Conservation (phyloP, 2,329 filamentous ascomycete species). For the Penicillium sp. region DNA sequence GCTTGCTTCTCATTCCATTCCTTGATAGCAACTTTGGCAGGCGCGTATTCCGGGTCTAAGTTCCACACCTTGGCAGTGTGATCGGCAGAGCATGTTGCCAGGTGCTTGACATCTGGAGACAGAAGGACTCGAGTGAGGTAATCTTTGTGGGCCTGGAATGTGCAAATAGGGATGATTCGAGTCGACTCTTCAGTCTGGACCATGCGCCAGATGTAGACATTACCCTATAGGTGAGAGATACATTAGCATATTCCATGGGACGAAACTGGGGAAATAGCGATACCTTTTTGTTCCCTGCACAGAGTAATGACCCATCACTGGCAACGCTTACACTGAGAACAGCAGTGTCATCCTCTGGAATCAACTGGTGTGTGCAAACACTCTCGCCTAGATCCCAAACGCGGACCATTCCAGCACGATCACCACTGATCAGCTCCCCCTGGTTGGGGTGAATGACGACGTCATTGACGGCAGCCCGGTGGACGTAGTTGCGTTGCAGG, state of each 20-base stretch:
- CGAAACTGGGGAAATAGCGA: neutral
- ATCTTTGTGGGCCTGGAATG: conserved; percentile 86
- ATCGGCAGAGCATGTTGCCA: conserved; percentile 91
- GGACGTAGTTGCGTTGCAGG: conserved; percentile 89
- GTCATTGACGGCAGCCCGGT: conserved; percentile 88
- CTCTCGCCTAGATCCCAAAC: conserved; percentile 98
- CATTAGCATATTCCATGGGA: neutral
- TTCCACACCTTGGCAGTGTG: conserved; percentile 97
- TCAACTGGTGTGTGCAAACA: conserved; percentile 92
- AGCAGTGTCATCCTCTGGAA: conserved; percentile 91
- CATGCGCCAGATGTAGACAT: conserved; percentile 96
- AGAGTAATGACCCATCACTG: conserved; percentile 87
- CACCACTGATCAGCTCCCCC: conserved; percentile 95
- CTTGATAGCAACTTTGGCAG: conserved; percentile 38
- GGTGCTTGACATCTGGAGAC: conserved; percentile 89
- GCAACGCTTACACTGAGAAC: conserved; percentile 95
- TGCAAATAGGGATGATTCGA: conserved; percentile 80
- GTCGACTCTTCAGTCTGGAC: conserved; percentile 80
- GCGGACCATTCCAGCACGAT: conserved; percentile 85
- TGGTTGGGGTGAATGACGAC: conserved; percentile 99
- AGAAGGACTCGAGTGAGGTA: conserved; percentile 91
- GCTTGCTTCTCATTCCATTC: conserved; percentile 24
- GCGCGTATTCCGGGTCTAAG: conserved; percentile 66
- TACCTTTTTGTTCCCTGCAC: conserved; percentile 89
- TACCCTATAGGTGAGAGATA: conserved; percentile 61